These are phyloP conservation scores for Stellera chamaejasme DNA, from an alignment of 345 rosid species.

Conservation along the genomic window DNA sequence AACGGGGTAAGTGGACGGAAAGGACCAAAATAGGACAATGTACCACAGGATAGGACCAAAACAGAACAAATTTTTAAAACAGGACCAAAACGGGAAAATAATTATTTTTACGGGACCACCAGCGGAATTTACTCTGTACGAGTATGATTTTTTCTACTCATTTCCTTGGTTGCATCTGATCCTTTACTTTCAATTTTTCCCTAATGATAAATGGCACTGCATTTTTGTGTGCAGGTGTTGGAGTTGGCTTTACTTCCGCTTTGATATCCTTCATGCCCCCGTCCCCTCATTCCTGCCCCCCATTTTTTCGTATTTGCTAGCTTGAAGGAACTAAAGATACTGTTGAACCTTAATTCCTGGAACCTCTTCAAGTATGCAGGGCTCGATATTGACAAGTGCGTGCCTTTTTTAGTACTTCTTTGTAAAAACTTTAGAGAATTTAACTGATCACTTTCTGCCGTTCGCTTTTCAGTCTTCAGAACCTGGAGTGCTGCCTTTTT, in stretches of 20 bases:
- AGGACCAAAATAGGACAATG: too few relatives aligned
- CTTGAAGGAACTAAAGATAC: constrained; percentile 8
- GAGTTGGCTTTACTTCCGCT: constrained; percentile 94
- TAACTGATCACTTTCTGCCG: constrained; percentile 2
- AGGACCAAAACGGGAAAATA: too few relatives aligned
- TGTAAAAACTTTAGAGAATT: constrained; percentile 6
- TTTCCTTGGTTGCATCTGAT: too few relatives aligned
- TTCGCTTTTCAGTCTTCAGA: constrained; percentile 68
- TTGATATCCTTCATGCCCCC: constrained; percentile 67
- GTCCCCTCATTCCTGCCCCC: neutral
- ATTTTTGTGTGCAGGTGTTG: constrained; percentile 65
- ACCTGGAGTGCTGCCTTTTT: constrained; percentile 95
- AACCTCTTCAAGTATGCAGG: constrained; percentile 99
- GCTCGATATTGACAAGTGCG: constrained; percentile 96
- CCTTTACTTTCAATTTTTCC: too few relatives aligned
- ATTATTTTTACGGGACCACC: too few relatives aligned
- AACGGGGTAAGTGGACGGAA: too few relatives aligned
- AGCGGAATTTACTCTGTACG: too few relatives aligned
- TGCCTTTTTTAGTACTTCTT: constrained; percentile 8
- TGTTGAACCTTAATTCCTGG: constrained; percentile 58
- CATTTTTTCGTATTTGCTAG: constrained; percentile 1
- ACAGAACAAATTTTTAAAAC: too few relatives aligned
- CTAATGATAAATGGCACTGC: neutral
- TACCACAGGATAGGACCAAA: too few relatives aligned
- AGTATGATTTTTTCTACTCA: too few relatives aligned